phyloP scores from a whole-genome alignment of 1,284 basidiomycete genomes.

The Sphagnurus paluster region DNA sequence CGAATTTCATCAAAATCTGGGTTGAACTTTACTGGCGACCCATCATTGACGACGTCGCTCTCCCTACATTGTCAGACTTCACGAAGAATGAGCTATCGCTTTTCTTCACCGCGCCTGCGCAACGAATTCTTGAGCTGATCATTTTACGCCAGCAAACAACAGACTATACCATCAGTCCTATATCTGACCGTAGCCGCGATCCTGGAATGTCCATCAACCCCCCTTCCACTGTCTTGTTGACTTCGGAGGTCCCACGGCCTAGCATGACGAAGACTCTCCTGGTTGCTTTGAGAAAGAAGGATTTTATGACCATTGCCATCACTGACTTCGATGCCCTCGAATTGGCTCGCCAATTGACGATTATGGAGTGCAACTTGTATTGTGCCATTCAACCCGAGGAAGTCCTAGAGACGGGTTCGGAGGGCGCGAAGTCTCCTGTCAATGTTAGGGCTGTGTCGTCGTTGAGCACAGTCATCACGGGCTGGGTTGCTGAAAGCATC shows the following conservation, averaged over 20 bases:
- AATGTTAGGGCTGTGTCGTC: slow-evolving; percentile 85
- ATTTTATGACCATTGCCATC: slow-evolving; percentile 62
- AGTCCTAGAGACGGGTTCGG: slow-evolving; percentile 78
- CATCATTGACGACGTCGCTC: slow-evolving; percentile 59
- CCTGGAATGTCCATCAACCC: slow-evolving; percentile 71
- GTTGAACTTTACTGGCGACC: slow-evolving; percentile 88
- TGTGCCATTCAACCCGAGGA: slow-evolving; percentile 86
- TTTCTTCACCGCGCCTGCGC: slow-evolving; percentile 69
- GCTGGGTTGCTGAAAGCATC: slow-evolving; percentile 95
- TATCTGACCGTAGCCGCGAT: slow-evolving; percentile 63
- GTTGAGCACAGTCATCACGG: slow-evolving; percentile 89
- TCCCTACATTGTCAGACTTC: slow-evolving; percentile 65
- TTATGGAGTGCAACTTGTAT: slow-evolving; percentile 91
- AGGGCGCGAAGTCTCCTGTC: slow-evolving; percentile 61
- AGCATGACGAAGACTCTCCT: slow-evolving; percentile 84
- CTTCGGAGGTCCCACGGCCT: slow-evolving; percentile 74
- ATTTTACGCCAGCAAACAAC: slow-evolving; percentile 48
- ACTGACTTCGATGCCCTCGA: slow-evolving; percentile 95
- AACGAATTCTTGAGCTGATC: slow-evolving; percentile 75
- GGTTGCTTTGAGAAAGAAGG: slow-evolving; percentile 56
- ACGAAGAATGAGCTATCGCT: slow-evolving; percentile 58
- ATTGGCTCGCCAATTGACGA: slow-evolving; percentile 91
- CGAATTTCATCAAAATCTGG: slow-evolving; percentile 93
- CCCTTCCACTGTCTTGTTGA: slow-evolving; percentile 43
- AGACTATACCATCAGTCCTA: slow-evolving; percentile 48